Base-by-base conservation (phyloP, 768 basidiomycete species). In the Suillus subluteus region DNA sequence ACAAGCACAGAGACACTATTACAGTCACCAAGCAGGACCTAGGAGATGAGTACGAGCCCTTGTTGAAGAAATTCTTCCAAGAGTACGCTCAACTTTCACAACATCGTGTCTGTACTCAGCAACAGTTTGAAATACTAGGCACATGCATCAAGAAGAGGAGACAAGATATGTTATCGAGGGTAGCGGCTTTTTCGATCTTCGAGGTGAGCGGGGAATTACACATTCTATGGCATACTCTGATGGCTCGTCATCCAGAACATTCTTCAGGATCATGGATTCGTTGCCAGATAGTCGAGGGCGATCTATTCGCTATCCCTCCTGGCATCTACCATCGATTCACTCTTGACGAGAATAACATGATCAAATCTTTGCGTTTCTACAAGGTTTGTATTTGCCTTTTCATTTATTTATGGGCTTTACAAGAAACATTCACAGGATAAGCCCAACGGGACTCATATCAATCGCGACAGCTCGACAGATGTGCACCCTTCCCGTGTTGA, bases 251-350 rank as follows among this genome's bases (percentile, higher is more conserved):
- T 26, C 7, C 46, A 94, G 91, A 94, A 74, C 80, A 84, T 8
- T 81, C 86, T 1, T 82, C 86, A 2, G 86, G 94, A 67, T 78
- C 79, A 7, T 98, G 96, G 96, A 91, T 98, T 71, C 86, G 96
- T 66, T 81, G 95, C 44, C 87, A 87, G 7, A 81, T 96, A 18
- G 81, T 81, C 12, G 86, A 89, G 6, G 94, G 95, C 2, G 96
- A 98, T 74, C 84, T 98, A 56, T 78, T 98, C 62, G 88, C 98
- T 62, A 78, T 98, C 52, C 96, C 96, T 1, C 87, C 93, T 21
- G 95, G 95, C 0, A 95, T 96, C 71, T 98, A 96, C 77, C 96
- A 98, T 79, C 91, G 96, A 50, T 98, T 98, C 81, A 96, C 94
- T 0, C 87, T 98, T 18, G 95, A 97, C 74, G 84, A 87, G 68